Conservation (phyloP, 2,329 filamentous ascomycete genomes). For the Ophiostoma ulmi region DNA sequence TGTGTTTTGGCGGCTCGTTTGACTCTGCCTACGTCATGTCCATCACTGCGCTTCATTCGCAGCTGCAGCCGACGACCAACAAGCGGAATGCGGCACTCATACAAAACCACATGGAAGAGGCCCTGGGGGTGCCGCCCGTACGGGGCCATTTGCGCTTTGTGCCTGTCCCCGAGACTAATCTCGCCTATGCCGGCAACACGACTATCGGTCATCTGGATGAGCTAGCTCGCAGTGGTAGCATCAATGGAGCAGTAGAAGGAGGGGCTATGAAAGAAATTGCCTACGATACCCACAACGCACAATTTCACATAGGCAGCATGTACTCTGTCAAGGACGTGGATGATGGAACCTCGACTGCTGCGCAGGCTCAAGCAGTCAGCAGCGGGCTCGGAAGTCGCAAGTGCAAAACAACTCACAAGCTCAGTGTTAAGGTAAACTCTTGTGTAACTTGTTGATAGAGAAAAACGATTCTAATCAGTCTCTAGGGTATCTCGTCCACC, state of each 20-base stretch:
- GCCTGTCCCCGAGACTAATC: slow-evolving; percentile 63
- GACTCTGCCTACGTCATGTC: slow-evolving; percentile 76
- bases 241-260: background rate
- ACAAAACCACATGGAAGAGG: slow-evolving; percentile 67
- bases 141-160: slow-evolving; percentile 71
- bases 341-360: background rate
- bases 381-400: slow-evolving; percentile 21
- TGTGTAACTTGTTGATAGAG: background rate
- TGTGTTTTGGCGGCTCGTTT: slow-evolving; percentile 69
- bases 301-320: background rate
- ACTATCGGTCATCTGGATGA: slow-evolving; percentile 63
- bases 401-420: slow-evolving; percentile 33
- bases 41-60: slow-evolving; percentile 62
- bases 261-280: background rate
- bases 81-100: slow-evolving; percentile 74
- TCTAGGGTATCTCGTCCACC: slow-evolving; percentile 14
- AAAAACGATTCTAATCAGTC: background rate
- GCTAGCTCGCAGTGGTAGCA: slow-evolving; percentile 32
- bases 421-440: slow-evolving; percentile 36
- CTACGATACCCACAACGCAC: background rate
- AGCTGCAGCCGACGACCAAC: slow-evolving; percentile 70
- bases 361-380: slow-evolving; percentile 16
- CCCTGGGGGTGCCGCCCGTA: slow-evolving; percentile 59
- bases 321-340: background rate
- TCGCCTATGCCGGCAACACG: slow-evolving; percentile 67